phyloP scores from a whole-genome alignment of 2,329 filamentous ascomycete genomes.

The Boeremia lycopersici region DNA sequence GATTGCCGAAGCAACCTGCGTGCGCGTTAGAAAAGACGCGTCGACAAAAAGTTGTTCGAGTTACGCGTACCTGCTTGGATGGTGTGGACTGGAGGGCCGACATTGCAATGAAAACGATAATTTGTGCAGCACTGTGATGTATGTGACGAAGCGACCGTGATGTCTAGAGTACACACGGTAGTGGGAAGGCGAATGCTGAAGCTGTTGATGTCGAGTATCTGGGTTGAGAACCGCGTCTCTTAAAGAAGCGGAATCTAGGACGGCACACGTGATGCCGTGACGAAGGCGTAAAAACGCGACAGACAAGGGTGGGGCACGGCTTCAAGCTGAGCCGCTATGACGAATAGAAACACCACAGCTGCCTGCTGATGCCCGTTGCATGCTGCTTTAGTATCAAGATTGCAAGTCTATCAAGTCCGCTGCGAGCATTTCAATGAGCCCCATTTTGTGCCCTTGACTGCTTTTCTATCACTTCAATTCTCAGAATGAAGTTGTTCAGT shows the following conservation, averaged over 20 bases:
- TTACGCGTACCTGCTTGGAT: slow-evolving; percentile 69
- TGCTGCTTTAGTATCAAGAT: slow-evolving; percentile 5
- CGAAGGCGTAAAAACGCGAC: not conserved
- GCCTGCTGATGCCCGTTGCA: slow-evolving; percentile 4
- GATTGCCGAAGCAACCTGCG: slow-evolving; percentile 82
- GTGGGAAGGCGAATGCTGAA: slow-evolving; percentile 29
- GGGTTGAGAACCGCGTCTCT: slow-evolving; percentile 29
- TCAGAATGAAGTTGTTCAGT: slow-evolving; percentile 10
- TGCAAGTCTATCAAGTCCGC: slow-evolving; percentile 25
- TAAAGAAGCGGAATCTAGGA: slow-evolving; percentile 23
- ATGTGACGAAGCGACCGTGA: slow-evolving; percentile 19
- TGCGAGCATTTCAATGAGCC: slow-evolving; percentile 12
- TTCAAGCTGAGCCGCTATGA: slow-evolving; percentile 25
- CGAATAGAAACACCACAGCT: slow-evolving; percentile 20
- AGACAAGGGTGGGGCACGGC: slow-evolving; percentile 17
- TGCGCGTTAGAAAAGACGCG: slow-evolving; percentile 47
- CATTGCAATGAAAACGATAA: slow-evolving; percentile 61
- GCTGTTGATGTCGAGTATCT: slow-evolving; percentile 29
- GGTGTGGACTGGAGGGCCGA: slow-evolving; percentile 72
- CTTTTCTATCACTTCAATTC: not conserved
- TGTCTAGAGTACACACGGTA: slow-evolving; percentile 27
- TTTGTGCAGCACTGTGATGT: slow-evolving; percentile 14
- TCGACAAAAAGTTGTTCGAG: slow-evolving; percentile 39
- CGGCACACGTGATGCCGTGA: slow-evolving; percentile 32
- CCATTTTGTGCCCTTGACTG: not conserved